Conservation (phyloP, 805 yeast species). For the Wickerhamomyces subpelliculosus region DNA sequence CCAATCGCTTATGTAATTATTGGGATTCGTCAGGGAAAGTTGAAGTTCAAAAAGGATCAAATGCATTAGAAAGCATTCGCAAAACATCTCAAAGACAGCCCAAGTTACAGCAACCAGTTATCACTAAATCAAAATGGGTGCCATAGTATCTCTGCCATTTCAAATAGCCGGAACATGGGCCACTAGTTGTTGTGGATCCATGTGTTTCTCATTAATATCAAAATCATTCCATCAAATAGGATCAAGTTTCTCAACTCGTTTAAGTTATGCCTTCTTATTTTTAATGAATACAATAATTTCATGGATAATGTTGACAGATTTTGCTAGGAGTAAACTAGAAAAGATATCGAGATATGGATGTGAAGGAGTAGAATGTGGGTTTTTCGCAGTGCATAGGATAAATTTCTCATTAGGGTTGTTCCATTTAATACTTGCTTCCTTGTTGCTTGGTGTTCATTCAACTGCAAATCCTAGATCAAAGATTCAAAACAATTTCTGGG, state of each 20-base stretch:
- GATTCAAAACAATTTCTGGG: constrained; percentile 93
- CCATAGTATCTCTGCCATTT: constrained; percentile 64
- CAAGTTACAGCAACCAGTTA: background rate
- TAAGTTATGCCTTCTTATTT: constrained; percentile 76
- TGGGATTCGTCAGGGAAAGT: no score
- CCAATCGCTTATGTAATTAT: no score
- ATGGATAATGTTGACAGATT: constrained; percentile 88
- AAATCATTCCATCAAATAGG: constrained; percentile 45
- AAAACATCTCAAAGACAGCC: background rate
- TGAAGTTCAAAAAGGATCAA: no score
- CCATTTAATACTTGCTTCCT: constrained; percentile 63
- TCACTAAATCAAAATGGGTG: constrained; percentile 67
- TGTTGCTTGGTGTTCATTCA: constrained; percentile 69
- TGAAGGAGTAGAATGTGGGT: constrained; percentile 82
- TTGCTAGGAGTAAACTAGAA: constrained; percentile 68
- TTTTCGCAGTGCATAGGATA: constrained; percentile 88
- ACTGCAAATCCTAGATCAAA: constrained; percentile 72
- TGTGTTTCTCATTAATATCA: constrained; percentile 63
- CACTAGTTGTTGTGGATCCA: constrained; percentile 78
- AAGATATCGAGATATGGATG: constrained; percentile 65
- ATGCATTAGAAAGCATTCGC: no score
- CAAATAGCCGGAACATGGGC: constrained; percentile 51
- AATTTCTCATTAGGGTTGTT: constrained; percentile 80
- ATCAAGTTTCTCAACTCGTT: constrained; percentile 71
- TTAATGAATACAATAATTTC: constrained; percentile 74